These are phyloP conservation scores for Aspergillus amoenus DNA, from an alignment of 2,329 filamentous ascomycete species.

Conservation along the genomic window DNA sequence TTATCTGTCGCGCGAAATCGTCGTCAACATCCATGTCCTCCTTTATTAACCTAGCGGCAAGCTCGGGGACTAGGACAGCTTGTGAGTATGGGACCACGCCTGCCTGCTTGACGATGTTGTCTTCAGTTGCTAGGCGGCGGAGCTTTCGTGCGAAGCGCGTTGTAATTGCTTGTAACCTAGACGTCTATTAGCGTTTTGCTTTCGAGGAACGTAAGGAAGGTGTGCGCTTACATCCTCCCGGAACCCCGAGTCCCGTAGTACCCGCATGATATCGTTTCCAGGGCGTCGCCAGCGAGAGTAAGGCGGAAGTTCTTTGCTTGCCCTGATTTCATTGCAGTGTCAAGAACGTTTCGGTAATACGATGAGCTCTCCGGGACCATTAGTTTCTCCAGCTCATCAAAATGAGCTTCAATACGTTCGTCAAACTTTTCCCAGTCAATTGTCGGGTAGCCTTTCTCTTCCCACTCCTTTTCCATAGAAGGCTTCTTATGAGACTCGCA, in stretches of 20 bases:
- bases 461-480: conserved; percentile 53
- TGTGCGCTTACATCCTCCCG: conserved; percentile 61
- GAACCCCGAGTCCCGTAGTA: conserved; percentile 81
- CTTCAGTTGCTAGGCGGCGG: conserved; percentile 61
- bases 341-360: conserved; percentile 60
- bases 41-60: conserved; percentile 55
- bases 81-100: conserved; percentile 71
- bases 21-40: conserved; percentile 56
- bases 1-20: conserved; percentile 53
- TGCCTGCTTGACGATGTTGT: conserved; percentile 65
- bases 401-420: conserved; percentile 58
- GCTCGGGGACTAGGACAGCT: conserved; percentile 73
- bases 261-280: conserved; percentile 65
- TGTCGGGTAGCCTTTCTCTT: conserved; percentile 61
- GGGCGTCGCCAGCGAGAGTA: conserved; percentile 44
- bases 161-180: conserved; percentile 59
- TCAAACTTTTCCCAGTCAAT: conserved; percentile 69
- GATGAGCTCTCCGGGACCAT: conserved; percentile 55
- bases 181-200: conserved; percentile 8
- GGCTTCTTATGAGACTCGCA: conserved; percentile 62
- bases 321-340: conserved; percentile 56
- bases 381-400: conserved; percentile 57
- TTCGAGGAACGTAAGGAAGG: conserved; percentile 7
- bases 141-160: conserved; percentile 59
- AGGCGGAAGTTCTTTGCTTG: conserved; percentile 61